Conservation (phyloP, 2,329 filamentous ascomycete genomes). For the Drechslerella coelobrocha region DNA sequence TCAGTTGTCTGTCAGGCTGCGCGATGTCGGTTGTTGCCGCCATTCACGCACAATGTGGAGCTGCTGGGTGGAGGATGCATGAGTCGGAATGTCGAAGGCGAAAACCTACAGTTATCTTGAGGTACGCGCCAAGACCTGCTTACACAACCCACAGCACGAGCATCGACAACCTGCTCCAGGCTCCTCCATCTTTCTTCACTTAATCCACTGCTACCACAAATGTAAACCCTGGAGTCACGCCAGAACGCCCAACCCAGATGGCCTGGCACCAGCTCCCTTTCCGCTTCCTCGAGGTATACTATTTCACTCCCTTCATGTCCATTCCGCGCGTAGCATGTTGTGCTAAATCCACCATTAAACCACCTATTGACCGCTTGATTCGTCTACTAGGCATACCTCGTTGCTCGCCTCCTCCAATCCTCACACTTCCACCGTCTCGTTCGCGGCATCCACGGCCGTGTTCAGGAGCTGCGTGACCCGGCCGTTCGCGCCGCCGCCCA, state of each 20-base stretch:
- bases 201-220: slow-evolving; percentile 13
- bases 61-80: slow-evolving; percentile 7
- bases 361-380: background rate
- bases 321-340: too few relatives aligned
- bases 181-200: background rate
- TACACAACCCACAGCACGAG: slow-evolving; percentile 20
- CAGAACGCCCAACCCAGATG: slow-evolving; percentile 28
- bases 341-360: too few relatives aligned
- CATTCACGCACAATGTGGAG: slow-evolving; percentile 15
- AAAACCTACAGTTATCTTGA: background rate
- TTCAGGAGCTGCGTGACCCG: slow-evolving; percentile 40
- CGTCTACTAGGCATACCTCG: slow-evolving; percentile 44
- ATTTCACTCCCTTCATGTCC: background rate
- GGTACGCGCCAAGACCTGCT: slow-evolving; percentile 33
- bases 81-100: background rate
- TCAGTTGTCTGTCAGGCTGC: slow-evolving; percentile 12
- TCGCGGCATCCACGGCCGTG: slow-evolving; percentile 30
- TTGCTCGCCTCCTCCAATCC: slow-evolving; percentile 43
- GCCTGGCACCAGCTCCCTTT: slow-evolving; percentile 41
- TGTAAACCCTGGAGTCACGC: slow-evolving; percentile 1
- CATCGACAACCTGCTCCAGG: background rate
- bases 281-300: slow-evolving; percentile 36
- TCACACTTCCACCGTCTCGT: slow-evolving; percentile 45
- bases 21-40: slow-evolving; percentile 22
- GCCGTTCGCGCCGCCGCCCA: slow-evolving; percentile 26